Base-by-base conservation (phyloP, 257 asterid species). In the Scutellaria barbata region DNA sequence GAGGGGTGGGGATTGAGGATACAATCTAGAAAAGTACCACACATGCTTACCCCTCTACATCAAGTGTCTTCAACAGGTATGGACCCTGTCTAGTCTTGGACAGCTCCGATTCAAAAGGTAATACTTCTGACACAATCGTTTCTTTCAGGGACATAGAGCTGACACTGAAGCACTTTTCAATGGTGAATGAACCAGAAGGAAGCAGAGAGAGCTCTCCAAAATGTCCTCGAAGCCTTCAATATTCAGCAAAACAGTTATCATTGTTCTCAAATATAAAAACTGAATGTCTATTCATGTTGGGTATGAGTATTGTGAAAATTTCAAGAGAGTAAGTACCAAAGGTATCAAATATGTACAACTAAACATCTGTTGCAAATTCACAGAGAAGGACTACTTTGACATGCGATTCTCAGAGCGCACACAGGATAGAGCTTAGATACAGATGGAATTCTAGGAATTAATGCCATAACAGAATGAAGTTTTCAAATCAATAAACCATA, bases 1-100 rank as follows among this genome's bases (percentile, higher is more conserved):
- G 10, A 10, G 9, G 2, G 30, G 33, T 16, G 56, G 45, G 45
- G 42, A 13, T 53, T 8, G 72, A 17, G 50, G 5, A 17, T 40
- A 71, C 20, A 77, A 55, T 62, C 7, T 16, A 41, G 70, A 57
- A 59, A 52, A 51, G 60, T 42, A 45, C 40, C 12, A 53, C 58
- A 63, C 35, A 66, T 40, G 68, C 87, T 82, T 85, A 95, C 99
- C 98, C 96, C 67, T 87, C 98, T 54, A 92, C 88, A 67, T 92
- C 98, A 64, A 95, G 91, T 73, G 86, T 95, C 87, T 87, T 88
- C 85, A 88, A 75, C 57, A 92, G 85, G 76, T 88, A 92, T n/a
- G 99, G 98, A 12, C 98, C 99, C 83, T 92, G 99, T 78, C 77
- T 92, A 71, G 90, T 84, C 86, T 85, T 89, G 56, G 89, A 84